These are phyloP conservation scores for Lomentospora prolificans DNA, from an alignment of 2,329 filamentous ascomycete species.

Conservation along the genomic window DNA sequence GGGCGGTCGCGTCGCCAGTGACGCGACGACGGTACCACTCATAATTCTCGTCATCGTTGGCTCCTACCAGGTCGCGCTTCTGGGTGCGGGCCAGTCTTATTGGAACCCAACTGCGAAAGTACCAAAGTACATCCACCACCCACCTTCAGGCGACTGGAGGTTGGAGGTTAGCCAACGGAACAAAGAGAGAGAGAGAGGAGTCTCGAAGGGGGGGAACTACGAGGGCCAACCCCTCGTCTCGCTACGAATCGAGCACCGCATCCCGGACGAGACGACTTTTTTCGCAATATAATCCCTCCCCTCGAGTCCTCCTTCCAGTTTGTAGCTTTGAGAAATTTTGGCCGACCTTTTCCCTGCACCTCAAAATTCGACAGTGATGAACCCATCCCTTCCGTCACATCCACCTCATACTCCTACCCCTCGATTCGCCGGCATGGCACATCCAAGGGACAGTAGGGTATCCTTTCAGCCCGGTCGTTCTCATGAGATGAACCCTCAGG, in stretches of 20 bases:
- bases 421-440: constrained; percentile 8
- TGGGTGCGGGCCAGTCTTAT: not conserved
- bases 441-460: constrained; percentile 6
- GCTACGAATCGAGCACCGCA: too few relatives aligned
- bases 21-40: not conserved
- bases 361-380: constrained; percentile 1
- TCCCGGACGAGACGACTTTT: too few relatives aligned
- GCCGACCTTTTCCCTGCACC: not conserved
- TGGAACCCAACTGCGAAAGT: not conserved
- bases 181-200: too few relatives aligned
- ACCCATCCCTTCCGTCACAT: constrained; percentile 5
- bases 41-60: not conserved
- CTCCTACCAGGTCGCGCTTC: not conserved
- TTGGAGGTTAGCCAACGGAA: not conserved
- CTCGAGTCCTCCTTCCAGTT: too few relatives aligned
- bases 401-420: constrained; percentile 7
- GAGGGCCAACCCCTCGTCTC: too few relatives aligned
- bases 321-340: too few relatives aligned
- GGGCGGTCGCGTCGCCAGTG: not conserved
- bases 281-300: too few relatives aligned
- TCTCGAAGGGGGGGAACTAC: too few relatives aligned
- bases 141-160: not conserved
- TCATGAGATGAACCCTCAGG: constrained; percentile 7
- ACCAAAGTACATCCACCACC: not conserved
- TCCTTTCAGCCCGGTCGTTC: constrained; percentile 7